phyloP scores from a whole-genome alignment of 2,329 filamentous ascomycete genomes.

The Fonsecaea erecta region DNA sequence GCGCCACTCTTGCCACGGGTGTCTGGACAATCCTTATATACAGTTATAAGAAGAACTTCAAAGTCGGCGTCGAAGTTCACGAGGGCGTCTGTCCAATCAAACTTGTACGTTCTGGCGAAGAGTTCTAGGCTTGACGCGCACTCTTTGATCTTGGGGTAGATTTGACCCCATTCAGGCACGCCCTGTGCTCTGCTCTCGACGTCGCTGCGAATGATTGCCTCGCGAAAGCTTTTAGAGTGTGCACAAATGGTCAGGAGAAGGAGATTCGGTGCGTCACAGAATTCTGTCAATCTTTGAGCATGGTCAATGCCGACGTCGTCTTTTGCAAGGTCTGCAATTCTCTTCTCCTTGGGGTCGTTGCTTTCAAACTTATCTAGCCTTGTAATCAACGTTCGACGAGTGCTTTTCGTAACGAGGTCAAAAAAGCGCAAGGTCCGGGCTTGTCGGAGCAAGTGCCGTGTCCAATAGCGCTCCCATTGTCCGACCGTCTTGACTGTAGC shows the following conservation, averaged over 20 bases:
- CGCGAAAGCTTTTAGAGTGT: slow-evolving; percentile 28
- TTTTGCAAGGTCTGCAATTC: slow-evolving; percentile 5
- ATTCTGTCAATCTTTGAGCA: slow-evolving; percentile 12
- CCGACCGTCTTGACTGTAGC: not conserved
- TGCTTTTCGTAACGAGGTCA: not conserved
- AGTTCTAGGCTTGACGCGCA: slow-evolving; percentile 29
- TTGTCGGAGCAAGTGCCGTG: slow-evolving; percentile 9
- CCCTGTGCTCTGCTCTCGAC: slow-evolving; percentile 11
- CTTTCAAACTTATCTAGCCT: slow-evolving; percentile 5
- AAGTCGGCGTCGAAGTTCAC: slow-evolving; percentile 12
- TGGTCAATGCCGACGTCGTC: slow-evolving; percentile 11
- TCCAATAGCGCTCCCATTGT: not conserved
- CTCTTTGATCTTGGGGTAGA: slow-evolving; percentile 14
- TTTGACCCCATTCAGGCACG: slow-evolving; percentile 11
- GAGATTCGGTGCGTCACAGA: slow-evolving; percentile 18
- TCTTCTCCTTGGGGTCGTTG: not conserved
- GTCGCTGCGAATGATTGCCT: slow-evolving; percentile 8
- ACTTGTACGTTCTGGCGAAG: slow-evolving; percentile 23
- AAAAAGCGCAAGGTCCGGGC: slow-evolving; percentile 14
- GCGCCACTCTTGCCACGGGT: not conserved
- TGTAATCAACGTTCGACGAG: not conserved
- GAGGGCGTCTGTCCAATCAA: slow-evolving; percentile 21
- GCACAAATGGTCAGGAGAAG: slow-evolving; percentile 30
- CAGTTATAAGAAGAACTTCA: slow-evolving; percentile 6
- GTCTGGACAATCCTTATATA: slow-evolving; percentile 12